Conservation (phyloP, 2,329 filamentous ascomycete genomes). For the Capronia americana region DNA sequence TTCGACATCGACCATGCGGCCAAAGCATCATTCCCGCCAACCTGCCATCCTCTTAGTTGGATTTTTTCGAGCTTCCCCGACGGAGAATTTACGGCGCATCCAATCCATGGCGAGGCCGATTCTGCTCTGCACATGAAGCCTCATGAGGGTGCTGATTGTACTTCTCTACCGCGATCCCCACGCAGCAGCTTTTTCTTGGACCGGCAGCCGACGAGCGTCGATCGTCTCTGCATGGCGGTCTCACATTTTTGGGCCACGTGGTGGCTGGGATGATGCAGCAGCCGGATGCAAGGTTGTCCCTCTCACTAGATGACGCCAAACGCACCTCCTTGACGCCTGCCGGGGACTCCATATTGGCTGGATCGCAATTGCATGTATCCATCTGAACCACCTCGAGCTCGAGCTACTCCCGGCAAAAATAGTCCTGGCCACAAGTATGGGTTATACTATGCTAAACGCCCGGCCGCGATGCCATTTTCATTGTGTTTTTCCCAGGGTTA, state of each 20-base stretch:
- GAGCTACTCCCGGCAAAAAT: background rate
- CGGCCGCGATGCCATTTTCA: background rate
- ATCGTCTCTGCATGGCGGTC: background rate
- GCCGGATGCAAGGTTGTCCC: background rate
- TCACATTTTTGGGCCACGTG: background rate
- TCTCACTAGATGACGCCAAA: background rate
- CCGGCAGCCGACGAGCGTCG: background rate
- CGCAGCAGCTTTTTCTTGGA: background rate
- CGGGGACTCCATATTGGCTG: no score
- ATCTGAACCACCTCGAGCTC: background rate
- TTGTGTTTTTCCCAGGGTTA: background rate
- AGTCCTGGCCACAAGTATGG: background rate
- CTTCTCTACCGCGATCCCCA: background rate
- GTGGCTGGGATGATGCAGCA: background rate
- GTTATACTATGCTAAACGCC: background rate
- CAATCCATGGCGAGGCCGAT: background rate
- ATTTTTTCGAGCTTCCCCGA: background rate
- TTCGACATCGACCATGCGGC: background rate
- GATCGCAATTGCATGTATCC: background rate
- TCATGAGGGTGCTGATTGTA: background rate
- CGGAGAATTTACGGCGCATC: background rate
- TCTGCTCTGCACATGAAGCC: background rate
- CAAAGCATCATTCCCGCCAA: background rate
- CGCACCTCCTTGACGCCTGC: no score
- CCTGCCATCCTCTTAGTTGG: background rate